phyloP scores from a whole-genome alignment of 768 basidiomycete genomes.

The Agaricus bisporus region DNA sequence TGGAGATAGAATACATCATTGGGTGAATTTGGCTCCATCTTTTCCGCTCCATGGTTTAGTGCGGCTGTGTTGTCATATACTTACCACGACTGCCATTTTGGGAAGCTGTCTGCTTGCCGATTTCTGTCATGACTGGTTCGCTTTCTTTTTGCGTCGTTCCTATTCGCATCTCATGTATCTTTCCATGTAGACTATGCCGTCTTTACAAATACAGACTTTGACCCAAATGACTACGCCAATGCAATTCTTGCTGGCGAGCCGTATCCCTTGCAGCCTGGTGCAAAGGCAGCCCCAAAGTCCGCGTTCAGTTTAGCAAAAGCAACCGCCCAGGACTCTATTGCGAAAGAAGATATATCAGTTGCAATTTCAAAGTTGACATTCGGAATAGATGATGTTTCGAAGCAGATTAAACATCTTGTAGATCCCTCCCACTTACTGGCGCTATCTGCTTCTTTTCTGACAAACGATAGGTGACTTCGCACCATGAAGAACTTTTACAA shows the following conservation, averaged over 20 bases:
- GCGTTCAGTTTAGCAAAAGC: constrained; percentile 22
- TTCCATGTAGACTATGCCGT: constrained; percentile 58
- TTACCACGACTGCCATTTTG: neutral
- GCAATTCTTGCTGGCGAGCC: constrained; percentile 80
- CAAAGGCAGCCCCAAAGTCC: constrained; percentile 26
- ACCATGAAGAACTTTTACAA: constrained; percentile 77
- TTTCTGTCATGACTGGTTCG: constrained; percentile 12
- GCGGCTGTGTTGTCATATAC: too few relatives aligned
- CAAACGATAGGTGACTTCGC: constrained; percentile 58
- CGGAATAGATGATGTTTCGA: constrained; percentile 87
- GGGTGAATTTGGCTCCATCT: neutral
- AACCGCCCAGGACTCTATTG: constrained; percentile 42
- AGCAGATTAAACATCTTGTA: constrained; percentile 83
- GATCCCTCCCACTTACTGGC: constrained; percentile 20
- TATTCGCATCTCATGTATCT: constrained; percentile 25
- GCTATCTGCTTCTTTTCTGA: constrained; percentile 1
- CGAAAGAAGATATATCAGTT: constrained; percentile 83
- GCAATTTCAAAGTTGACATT: constrained; percentile 84
- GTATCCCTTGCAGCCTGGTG: constrained; percentile 43
- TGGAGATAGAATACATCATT: neutral
- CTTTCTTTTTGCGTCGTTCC: neutral
- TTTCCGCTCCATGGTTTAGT: too few relatives aligned
- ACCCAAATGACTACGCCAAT: constrained; percentile 88
- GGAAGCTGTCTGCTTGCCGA: neutral
- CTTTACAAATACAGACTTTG: constrained; percentile 72